phyloP scores from a whole-genome alignment of 2,329 filamentous ascomycete genomes.

The Fusarium sp. region DNA sequence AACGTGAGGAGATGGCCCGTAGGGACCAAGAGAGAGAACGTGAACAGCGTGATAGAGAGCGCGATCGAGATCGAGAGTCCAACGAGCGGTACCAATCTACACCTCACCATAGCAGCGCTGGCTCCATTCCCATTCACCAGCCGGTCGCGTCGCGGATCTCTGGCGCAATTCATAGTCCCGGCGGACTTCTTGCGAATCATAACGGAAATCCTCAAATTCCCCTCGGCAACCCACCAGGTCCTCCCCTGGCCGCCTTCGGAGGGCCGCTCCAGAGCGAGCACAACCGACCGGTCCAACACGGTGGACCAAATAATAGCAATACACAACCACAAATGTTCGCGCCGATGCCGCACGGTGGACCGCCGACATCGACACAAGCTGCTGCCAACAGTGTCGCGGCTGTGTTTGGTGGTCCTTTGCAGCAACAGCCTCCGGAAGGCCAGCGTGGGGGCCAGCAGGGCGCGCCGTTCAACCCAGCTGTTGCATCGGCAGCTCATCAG shows the following conservation, averaged over 20 bases:
- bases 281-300: slow-evolving; percentile 61
- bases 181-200: slow-evolving; percentile 83
- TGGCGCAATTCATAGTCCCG: slow-evolving; percentile 89
- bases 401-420: slow-evolving; percentile 76
- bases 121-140: slow-evolving; percentile 91
- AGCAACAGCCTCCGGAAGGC: slow-evolving; percentile 71
- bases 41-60: slow-evolving; percentile 65
- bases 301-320: slow-evolving; percentile 56
- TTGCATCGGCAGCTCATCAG: slow-evolving; percentile 51
- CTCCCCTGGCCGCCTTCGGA: slow-evolving; percentile 60
- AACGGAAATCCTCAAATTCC: slow-evolving; percentile 66
- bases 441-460: slow-evolving; percentile 58
- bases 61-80: slow-evolving; percentile 69
- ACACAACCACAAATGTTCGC: slow-evolving; percentile 67
- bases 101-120: slow-evolving; percentile 83
- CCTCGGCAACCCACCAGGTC: slow-evolving; percentile 61
- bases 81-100: slow-evolving; percentile 75
- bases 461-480: slow-evolving; percentile 58
- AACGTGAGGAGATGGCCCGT: slow-evolving; percentile 59
- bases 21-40: slow-evolving; percentile 57
- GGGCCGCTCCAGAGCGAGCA: slow-evolving; percentile 64
- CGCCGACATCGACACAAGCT: slow-evolving; percentile 63
- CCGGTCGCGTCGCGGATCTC: slow-evolving; percentile 85
- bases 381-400: slow-evolving; percentile 68
- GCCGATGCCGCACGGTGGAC: slow-evolving; percentile 60